phyloP scores from a whole-genome alignment of 1,284 basidiomycete species.

The Neonothopanus nambi region DNA sequence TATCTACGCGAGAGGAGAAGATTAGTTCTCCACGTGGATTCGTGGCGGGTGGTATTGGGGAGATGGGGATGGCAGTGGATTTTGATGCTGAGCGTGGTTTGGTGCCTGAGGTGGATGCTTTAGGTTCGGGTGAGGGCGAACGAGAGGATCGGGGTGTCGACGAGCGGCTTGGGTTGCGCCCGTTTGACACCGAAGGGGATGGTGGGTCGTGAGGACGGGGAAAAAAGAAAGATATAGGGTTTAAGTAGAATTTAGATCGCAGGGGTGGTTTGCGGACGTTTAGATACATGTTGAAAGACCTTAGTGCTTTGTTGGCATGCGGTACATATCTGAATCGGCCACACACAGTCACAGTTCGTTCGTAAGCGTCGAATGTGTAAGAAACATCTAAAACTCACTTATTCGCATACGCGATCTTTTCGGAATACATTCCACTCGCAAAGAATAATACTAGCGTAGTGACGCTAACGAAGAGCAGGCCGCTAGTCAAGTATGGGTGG shows the following conservation, averaged over 20 bases:
- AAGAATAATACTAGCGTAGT: constrained; percentile 95
- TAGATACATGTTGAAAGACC: constrained; percentile 95
- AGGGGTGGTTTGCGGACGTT: constrained; percentile 85
- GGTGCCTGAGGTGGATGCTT: neutral
- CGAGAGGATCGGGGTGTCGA: constrained; percentile 11
- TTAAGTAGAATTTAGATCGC: constrained; percentile 58
- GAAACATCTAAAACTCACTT: constrained; percentile 66
- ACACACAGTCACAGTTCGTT: neutral
- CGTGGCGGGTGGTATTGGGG: constrained; percentile 83
- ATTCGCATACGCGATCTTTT: constrained; percentile 96
- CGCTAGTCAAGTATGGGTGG: constrained; percentile 74
- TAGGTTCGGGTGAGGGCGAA: constrained; percentile 22
- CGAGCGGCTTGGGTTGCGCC: constrained; percentile 18
- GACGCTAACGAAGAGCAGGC: constrained; percentile 79
- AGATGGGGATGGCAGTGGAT: constrained; percentile 52
- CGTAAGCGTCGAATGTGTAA: neutral
- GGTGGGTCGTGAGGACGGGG: constrained; percentile 27
- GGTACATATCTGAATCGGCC: constrained; percentile 83
- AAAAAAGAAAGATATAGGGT: constrained; percentile 67
- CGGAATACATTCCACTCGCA: constrained; percentile 93
- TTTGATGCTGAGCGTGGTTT: constrained; percentile 22
- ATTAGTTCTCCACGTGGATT: constrained; percentile 97
- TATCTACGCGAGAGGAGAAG: constrained; percentile 87
- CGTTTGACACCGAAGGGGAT: constrained; percentile 14
- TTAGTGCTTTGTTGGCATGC: constrained; percentile 89